Percentiles rank a stretch among this genome's conserved stretches.
Conservation (phyloP, 345 rosid species). For the Arabis hirsuta region DNA sequence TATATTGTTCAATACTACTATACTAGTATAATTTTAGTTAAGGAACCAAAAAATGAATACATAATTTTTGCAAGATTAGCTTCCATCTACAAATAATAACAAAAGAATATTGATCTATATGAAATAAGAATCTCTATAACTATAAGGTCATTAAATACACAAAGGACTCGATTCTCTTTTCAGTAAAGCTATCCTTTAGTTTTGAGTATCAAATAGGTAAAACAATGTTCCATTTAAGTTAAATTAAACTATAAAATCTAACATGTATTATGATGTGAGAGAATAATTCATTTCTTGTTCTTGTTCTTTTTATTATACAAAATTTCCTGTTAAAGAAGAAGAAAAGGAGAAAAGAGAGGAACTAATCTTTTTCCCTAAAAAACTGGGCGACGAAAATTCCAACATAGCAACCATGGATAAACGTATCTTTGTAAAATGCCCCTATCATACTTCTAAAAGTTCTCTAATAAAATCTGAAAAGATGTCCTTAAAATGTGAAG, state of each 20-base stretch:
- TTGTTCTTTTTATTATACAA: not conserved
- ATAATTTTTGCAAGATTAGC: too few relatives aligned
- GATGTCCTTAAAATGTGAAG: not conserved
- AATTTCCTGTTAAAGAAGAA: not conserved
- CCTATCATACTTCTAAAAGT: fast-evolving
- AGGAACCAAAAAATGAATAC: too few relatives aligned
- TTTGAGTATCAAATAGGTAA: slow-evolving; percentile 5
- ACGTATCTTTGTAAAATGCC: not conserved
- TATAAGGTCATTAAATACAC: not conserved
- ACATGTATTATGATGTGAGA: not conserved
- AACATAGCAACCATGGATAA: not conserved
- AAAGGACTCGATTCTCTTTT: not conserved
- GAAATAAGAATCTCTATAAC: not conserved
- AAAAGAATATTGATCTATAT: not conserved
- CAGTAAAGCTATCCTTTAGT: not conserved
- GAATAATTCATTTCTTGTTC: not conserved
- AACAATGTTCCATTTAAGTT: not conserved
- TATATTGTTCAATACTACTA: too few relatives aligned
- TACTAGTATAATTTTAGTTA: too few relatives aligned
- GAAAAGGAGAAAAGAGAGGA: not conserved
- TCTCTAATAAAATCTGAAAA: not conserved
- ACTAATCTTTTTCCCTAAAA: not conserved
- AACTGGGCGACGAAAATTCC: not conserved
- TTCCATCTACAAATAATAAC: too few relatives aligned
- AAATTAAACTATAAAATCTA: not conserved